Evolutionary conservation across 1,284 basidiomycete species (phyloP).

Genomic region (Dichomitus squalens): DNA sequence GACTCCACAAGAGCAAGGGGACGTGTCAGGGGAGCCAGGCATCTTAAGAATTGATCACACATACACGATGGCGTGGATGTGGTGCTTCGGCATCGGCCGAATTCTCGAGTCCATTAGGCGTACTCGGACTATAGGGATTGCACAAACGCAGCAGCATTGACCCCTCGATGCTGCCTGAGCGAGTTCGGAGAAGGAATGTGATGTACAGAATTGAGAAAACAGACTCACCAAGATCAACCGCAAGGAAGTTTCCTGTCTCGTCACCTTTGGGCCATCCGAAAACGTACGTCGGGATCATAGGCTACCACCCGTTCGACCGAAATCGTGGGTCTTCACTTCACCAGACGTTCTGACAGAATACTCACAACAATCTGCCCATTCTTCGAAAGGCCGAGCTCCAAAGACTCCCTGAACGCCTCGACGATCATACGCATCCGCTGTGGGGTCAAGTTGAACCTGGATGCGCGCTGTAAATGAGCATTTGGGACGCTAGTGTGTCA

Average conservation of each 20-base stretch:
- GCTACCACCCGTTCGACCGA: conserved; percentile 44
- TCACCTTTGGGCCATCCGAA: conserved; percentile 95
- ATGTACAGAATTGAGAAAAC: background rate
- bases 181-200: background rate
- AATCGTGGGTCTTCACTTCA: conserved; percentile 6
- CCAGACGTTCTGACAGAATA: conserved; percentile 24
- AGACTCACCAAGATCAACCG: conserved; percentile 86
- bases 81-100: too few relatives aligned
- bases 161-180: background rate
- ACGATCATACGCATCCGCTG: conserved; percentile 98
- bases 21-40: too few relatives aligned
- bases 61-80: too few relatives aligned
- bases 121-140: too few relatives aligned
- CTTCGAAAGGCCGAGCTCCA: conserved; percentile 87
- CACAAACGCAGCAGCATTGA: too few relatives aligned
- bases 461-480: background rate
- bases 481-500: background rate
- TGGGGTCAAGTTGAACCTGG: conserved; percentile 83
- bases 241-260: conserved; percentile 90
- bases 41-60: too few relatives aligned
- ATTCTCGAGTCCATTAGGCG: too few relatives aligned
- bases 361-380: conserved; percentile 87
- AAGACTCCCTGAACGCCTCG: conserved; percentile 90
- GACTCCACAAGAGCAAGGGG: too few relatives aligned
- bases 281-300: conserved; percentile 96